Evolutionary conservation across 2,329 filamentous ascomycete genomes (phyloP).

Genomic region (Graphilbum sp.): DNA sequence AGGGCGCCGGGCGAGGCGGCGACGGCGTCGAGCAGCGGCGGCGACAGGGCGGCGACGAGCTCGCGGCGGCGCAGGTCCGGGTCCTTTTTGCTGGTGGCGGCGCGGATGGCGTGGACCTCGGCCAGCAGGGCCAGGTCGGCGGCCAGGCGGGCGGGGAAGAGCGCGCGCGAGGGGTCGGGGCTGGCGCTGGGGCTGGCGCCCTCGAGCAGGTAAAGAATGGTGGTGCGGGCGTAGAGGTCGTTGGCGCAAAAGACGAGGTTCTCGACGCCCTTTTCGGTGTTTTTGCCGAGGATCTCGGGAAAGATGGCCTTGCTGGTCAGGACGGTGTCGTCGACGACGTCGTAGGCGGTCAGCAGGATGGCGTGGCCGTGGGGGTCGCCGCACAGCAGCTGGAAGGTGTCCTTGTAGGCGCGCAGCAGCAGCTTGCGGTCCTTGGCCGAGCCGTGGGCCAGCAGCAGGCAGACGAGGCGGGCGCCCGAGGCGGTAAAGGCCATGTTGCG

Average conservation of each 20-base stretch:
- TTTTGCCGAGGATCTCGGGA: conserved; percentile 66
- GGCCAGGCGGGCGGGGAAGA: conserved; percentile 45
- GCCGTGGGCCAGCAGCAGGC: conserved; percentile 66
- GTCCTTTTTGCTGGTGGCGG: conserved; percentile 86
- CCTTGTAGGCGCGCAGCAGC: conserved; percentile 74
- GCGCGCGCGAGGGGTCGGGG: too few relatives aligned
- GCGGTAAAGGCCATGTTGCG: conserved; percentile 96
- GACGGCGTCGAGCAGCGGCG: conserved; percentile 60
- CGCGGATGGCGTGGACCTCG: conserved; percentile 64
- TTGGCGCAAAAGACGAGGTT: conserved; percentile 49
- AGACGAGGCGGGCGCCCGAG: conserved; percentile 69
- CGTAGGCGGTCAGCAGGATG: conserved; percentile 71
- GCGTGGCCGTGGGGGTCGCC: conserved; percentile 63
- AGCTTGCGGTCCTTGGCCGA: conserved; percentile 85
- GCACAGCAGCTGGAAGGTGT: conserved; percentile 73
- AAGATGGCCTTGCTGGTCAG: conserved; percentile 74
- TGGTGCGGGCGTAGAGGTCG: conserved; percentile 45
- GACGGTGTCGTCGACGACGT: conserved; percentile 89
- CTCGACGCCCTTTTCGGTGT: conserved; percentile 42
- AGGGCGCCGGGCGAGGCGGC: conserved; percentile 50
- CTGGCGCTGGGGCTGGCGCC: conserved; percentile 42
- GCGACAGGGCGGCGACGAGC: conserved; percentile 56
- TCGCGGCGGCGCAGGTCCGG: conserved; percentile 59
- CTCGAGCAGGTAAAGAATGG: conserved; percentile 71
- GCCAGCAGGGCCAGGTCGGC: conserved; percentile 54